Percentiles rank a stretch among this genome's conserved stretches.
These are phyloP conservation scores for Lipomyces sp. DNA, from an alignment of 805 yeast species.

Conservation along the genomic window DNA sequence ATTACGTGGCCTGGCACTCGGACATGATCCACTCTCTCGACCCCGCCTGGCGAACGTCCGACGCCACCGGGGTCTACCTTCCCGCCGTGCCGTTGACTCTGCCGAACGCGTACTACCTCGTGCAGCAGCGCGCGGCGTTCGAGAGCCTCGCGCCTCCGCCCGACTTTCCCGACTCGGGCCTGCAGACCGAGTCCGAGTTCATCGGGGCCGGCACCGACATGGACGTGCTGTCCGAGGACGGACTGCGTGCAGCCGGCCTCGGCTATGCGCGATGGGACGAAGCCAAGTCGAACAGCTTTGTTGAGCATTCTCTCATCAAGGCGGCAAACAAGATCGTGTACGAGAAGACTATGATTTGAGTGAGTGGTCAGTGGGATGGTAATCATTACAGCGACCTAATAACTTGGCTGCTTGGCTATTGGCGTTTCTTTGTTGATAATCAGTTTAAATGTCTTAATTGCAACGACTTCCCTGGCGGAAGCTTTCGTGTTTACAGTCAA, in stretches of 20 bases:
- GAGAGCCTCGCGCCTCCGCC: constrained; percentile 28
- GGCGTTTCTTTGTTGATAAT: too few species aligned
- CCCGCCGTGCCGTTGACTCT: constrained; percentile 40
- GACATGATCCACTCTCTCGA: constrained; percentile 46
- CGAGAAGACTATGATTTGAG: neutral
- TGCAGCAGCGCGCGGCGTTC: constrained; percentile 29
- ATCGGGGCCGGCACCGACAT: neutral
- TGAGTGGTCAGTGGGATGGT: too few species aligned
- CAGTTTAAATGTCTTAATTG: too few species aligned
- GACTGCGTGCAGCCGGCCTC: constrained; percentile 11
- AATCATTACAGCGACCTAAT: too few species aligned
- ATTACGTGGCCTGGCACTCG: constrained; percentile 46
- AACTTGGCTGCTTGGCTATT: too few species aligned
- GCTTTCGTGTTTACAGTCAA: too few species aligned
- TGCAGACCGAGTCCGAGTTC: constrained; percentile 15
- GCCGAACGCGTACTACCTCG: constrained; percentile 25
- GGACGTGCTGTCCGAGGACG: constrained; percentile 1
- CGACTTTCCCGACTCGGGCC: constrained; percentile 31
- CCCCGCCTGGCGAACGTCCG: constrained; percentile 34
- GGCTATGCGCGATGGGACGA: constrained; percentile 10
- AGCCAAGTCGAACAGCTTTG: neutral
- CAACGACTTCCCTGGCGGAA: too few species aligned
- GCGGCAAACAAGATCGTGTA: constrained; percentile 4
- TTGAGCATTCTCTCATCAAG: constrained; percentile 2
- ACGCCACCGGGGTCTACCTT: constrained; percentile 43